phyloP scores from a whole-genome alignment of 2,329 filamentous ascomycete genomes.

The Capronia americana region DNA sequence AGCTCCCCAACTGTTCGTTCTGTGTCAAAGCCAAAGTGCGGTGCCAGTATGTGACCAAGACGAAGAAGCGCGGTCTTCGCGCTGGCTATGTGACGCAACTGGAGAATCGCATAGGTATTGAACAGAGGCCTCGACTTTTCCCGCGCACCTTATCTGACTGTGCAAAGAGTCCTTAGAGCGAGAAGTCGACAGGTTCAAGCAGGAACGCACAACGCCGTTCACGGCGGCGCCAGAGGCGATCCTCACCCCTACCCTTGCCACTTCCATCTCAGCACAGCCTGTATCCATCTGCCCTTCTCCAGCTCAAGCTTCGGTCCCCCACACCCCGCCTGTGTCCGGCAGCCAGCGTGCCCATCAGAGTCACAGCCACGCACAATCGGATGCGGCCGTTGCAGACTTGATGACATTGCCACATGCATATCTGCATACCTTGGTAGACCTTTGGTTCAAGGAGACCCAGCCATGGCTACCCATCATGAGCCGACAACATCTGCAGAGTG shows the following conservation, averaged over 20 bases:
- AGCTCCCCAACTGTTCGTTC: conserved; percentile 41
- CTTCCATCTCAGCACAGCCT: conserved; percentile 25
- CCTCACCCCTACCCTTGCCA: conserved; percentile 11
- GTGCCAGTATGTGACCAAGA: conserved; percentile 39
- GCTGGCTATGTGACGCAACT: conserved; percentile 50
- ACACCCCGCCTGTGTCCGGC: conserved; percentile 12
- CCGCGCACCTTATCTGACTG: conserved; percentile 5
- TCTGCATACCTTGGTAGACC: conserved; percentile 40
- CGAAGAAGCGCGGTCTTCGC: conserved; percentile 42
- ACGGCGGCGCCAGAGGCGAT: conserved; percentile 8
- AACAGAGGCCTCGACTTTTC: neutral
- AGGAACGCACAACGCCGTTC: conserved; percentile 19
- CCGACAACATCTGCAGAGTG: conserved; percentile 32
- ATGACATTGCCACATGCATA: conserved; percentile 34
- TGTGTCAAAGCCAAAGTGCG: conserved; percentile 39
- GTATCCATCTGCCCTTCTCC: conserved; percentile 13
- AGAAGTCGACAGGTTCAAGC: conserved; percentile 37
- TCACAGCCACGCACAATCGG: conserved; percentile 21
- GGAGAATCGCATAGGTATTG: conserved; percentile 46
- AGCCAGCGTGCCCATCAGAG: neutral
- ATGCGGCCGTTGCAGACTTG: conserved; percentile 37
- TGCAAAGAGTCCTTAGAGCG: conserved; percentile 36
- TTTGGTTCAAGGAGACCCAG: conserved; percentile 49
- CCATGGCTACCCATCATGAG: conserved; percentile 47
- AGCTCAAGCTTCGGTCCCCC: conserved; percentile 18